Evolutionary conservation across 1,284 basidiomycete genomes (phyloP), one percentile per base, ranked within the genome.

Genomic region (Chiua sp.): DNA sequence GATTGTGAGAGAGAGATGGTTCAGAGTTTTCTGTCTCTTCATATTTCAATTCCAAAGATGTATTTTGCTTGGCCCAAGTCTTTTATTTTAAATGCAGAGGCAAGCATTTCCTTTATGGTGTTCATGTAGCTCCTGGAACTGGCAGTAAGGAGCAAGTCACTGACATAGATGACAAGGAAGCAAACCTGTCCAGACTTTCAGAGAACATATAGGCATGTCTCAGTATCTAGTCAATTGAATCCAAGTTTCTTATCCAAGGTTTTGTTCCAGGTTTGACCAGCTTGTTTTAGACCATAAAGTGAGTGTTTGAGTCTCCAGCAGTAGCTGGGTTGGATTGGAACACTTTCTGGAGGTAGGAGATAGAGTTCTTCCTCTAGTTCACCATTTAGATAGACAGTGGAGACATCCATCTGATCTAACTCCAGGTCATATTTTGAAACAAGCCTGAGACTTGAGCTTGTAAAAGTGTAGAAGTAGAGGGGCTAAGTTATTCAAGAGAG

Each of bases 241-340:
- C 53, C 10, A 4, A 59, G 53, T 18, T 59, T 59, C 28, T 26
- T 23, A 39, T 59, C 44, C 4, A 59, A 11, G 6, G 49, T 55
- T 16, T 52, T 55, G 18, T 59, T 55, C 54, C 50, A 59, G 8
- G 58, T 55, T 13, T 18, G 12, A n/a, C 50, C 23, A 0, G 49
- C 59, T 37, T 59, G 55, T 8, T 62, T 62, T 0, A 62, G 52
- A 13, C 60, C 39, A 47, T 62, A 62, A 0, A 62, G 1, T 13
- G 50, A 61, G 6, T 1, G 3, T 20, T 3, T 10, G 33, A 61
- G 52, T 7, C 28, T 32, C 51, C 57, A 60, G 5, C 59, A 60
- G 1, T 62, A 26, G 7, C 39, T 26, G 1, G 47, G 35, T 44
- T 47, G 50, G 15, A 58, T 58, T 0, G 39, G 26, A 22, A 59